These are phyloP conservation scores for Panicum miliaceum DNA, from an alignment of 176 grass and related monocot genomes.

Conservation along the genomic window DNA sequence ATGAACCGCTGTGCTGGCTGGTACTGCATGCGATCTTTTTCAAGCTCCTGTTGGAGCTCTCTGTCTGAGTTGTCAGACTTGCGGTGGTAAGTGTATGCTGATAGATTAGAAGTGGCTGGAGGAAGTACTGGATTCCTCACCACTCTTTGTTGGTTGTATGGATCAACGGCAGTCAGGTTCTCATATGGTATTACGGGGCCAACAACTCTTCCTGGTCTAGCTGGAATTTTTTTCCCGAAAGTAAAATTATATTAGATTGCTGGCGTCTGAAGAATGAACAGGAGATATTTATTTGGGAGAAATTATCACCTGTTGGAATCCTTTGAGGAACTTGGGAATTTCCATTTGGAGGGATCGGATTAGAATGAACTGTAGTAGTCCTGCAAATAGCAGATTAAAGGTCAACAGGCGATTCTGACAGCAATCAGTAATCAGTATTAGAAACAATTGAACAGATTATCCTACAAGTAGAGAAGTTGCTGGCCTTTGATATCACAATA, in stretches of 20 bases:
- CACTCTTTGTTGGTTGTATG: slow-evolving; percentile 67
- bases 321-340: slow-evolving; percentile 61
- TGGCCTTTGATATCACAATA: slow-evolving; percentile 15
- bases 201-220: slow-evolving; percentile 74
- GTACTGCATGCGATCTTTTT: slow-evolving; percentile 59
- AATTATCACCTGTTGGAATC: slow-evolving; percentile 73
- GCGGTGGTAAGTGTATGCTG: slow-evolving; percentile 56
- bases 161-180: slow-evolving; percentile 49
- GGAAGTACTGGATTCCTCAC: slow-evolving; percentile 70
- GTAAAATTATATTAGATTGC: slow-evolving; percentile 20
- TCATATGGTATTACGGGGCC: slow-evolving; percentile 68
- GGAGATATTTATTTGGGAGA: slow-evolving; percentile 24
- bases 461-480: slow-evolving; percentile 10
- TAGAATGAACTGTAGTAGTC: slow-evolving; percentile 73
- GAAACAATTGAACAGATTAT: neutral
- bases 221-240: slow-evolving; percentile 52
- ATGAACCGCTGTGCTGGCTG: slow-evolving; percentile 66
- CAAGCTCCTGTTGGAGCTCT: slow-evolving; percentile 56
- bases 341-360: slow-evolving; percentile 55
- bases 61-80: slow-evolving; percentile 53
- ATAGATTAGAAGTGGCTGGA: slow-evolving; percentile 41
- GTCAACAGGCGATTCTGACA: slow-evolving; percentile 23
- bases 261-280: neutral
- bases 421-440: slow-evolving; percentile 18
- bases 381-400: slow-evolving; percentile 50